Evolutionary conservation across 2,329 filamentous ascomycete species (phyloP).

Genomic region (Aspergillus sp.): DNA sequence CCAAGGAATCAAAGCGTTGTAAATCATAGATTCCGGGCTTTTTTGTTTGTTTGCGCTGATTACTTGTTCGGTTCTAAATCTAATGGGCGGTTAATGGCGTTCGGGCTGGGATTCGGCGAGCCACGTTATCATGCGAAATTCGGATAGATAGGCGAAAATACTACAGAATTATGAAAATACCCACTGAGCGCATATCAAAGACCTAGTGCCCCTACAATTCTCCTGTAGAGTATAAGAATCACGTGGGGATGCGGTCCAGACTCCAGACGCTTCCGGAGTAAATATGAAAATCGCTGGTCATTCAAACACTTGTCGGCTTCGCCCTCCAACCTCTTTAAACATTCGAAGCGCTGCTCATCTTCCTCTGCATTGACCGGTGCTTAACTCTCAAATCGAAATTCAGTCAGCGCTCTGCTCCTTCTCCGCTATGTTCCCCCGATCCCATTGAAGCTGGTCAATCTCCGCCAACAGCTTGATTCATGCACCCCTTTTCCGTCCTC

Average conservation of each 20-base stretch:
- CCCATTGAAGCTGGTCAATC: constrained; percentile 26
- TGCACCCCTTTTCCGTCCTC: constrained; percentile 97
- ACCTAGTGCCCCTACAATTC: no score
- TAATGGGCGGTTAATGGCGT: constrained; percentile 3
- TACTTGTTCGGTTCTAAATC: not conserved
- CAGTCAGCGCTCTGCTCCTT: not conserved
- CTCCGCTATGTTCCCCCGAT: constrained; percentile 38
- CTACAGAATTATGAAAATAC: not conserved
- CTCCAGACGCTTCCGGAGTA: constrained; percentile 10
- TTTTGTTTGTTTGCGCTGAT: not conserved
- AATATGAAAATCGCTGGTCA: constrained; percentile 10
- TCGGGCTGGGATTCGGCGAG: not conserved
- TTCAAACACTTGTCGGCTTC: not conserved
- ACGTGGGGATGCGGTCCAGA: constrained; percentile 10
- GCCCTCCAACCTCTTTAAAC: not conserved
- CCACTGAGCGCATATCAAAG: no score
- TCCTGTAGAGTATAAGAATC: constrained; percentile 10
- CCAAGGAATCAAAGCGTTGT: constrained; percentile 53
- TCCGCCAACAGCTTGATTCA: constrained; percentile 52
- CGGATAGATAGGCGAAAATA: not conserved
- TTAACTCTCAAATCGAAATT: not conserved
- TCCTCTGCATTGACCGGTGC: not conserved
- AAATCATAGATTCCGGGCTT: not conserved
- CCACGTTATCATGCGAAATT: not conserved
- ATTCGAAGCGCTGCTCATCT: not conserved